Evolutionary conservation across 176 grass and related monocot species (phyloP).

Genomic region (Musa schizocarpa): DNA sequence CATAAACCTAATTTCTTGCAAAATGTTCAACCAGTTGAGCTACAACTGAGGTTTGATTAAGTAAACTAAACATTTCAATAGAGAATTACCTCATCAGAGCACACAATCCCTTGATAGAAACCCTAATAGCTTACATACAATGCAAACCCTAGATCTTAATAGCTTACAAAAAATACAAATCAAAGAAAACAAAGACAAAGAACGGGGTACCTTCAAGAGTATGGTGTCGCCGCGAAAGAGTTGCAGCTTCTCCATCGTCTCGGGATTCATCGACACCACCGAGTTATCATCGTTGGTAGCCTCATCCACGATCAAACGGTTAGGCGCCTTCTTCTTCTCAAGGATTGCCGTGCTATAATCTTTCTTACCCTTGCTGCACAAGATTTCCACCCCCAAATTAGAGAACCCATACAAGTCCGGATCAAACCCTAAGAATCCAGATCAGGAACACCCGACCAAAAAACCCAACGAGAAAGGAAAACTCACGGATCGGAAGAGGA

Average conservation of each 20-base stretch:
- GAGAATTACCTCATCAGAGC: too few species aligned
- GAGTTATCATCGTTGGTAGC: conserved; percentile 31
- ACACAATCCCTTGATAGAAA: too few species aligned
- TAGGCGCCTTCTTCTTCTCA: conserved; percentile 29
- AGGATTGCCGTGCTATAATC: conserved; percentile 40
- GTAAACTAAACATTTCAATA: too few species aligned
- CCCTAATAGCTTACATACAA: not conserved
- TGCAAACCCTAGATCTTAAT: not conserved
- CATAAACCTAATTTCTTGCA: too few species aligned
- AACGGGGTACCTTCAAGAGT: not conserved
- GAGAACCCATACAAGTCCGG: too few species aligned
- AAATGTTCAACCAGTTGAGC: too few species aligned
- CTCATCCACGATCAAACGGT: conserved; percentile 38
- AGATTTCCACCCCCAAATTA: not conserved
- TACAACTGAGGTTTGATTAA: too few species aligned
- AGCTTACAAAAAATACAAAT: not conserved
- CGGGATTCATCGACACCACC: conserved; percentile 11
- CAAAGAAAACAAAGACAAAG: not conserved
- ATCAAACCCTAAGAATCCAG: not conserved
- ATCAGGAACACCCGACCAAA: not conserved
- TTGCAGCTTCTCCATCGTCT: conserved; percentile 18
- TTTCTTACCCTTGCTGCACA: conserved; percentile 19
- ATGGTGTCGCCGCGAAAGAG: conserved; percentile 22
- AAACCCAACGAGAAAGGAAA: not conserved
- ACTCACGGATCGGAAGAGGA: conserved; percentile 12